Percentiles rank a stretch among this genome's conserved stretches.
Evolutionary conservation across 345 rosid genomes (phyloP).

Genomic region (Populus simonii): DNA sequence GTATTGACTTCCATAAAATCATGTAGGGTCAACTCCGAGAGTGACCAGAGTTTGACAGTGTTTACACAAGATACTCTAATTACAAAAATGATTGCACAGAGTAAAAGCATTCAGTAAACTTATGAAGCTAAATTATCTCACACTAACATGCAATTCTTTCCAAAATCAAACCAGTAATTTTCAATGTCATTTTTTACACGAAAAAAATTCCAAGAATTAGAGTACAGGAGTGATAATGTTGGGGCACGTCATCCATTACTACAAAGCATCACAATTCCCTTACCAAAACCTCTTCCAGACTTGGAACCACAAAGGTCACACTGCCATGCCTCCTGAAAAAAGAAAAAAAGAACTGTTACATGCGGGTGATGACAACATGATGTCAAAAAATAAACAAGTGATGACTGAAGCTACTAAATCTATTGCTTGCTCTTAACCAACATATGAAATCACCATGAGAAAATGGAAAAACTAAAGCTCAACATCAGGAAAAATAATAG

Average conservation of each 20-base stretch:
- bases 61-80: not conserved
- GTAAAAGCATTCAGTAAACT: not conserved
- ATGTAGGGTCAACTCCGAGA: not conserved
- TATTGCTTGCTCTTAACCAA: not conserved
- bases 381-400: not conserved
- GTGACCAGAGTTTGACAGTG: not conserved
- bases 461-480: not conserved
- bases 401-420: not conserved
- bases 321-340: constrained; percentile 89
- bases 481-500: not conserved
- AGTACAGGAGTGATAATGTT: not conserved
- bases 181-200: not conserved
- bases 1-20: not conserved
- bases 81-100: not conserved
- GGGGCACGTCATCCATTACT: not conserved
- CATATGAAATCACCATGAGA: not conserved
- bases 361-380: not conserved
- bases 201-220: not conserved
- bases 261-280: constrained; percentile 26
- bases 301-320: constrained; percentile 88
- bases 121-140: not conserved
- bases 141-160: not conserved
- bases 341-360: not conserved
- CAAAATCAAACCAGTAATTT: not conserved
- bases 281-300: constrained; percentile 99